Percentiles rank a stretch among this genome's conserved stretches.
These are phyloP conservation scores for Curvularia spicifera DNA, from an alignment of 2,329 filamentous ascomycete species.

Conservation along the genomic window DNA sequence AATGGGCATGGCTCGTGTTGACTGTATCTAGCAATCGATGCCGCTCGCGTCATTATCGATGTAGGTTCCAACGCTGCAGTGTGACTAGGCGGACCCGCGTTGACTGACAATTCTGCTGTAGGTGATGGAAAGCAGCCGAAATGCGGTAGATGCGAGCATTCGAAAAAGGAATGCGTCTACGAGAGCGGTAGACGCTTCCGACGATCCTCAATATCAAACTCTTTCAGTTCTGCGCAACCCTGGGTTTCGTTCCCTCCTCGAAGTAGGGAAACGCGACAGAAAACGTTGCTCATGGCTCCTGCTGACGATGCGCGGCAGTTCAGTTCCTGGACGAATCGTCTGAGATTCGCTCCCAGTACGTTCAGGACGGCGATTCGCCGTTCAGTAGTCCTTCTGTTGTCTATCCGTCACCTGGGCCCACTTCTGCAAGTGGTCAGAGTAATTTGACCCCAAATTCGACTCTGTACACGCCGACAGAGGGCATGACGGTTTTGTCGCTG, in stretches of 20 bases:
- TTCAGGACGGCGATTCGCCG: constrained; percentile 28
- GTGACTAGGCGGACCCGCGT: not conserved
- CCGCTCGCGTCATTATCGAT: constrained; percentile 49
- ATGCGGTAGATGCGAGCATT: constrained; percentile 43
- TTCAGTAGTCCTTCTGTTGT: constrained; percentile 20
- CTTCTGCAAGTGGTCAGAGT: constrained; percentile 21
- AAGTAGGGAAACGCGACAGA: constrained; percentile 26
- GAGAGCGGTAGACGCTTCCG: constrained; percentile 46
- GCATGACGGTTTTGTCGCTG: constrained; percentile 43
- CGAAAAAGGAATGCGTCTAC: constrained; percentile 44
- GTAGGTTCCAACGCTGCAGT: constrained; percentile 23
- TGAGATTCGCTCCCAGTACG: constrained; percentile 42
- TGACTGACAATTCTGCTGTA: constrained; percentile 28
- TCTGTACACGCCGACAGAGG: constrained; percentile 36
- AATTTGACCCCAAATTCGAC: constrained; percentile 27
- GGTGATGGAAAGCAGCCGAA: constrained; percentile 46
- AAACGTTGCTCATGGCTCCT: not conserved
- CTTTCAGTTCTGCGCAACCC: constrained; percentile 40
- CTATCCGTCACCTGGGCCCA: constrained; percentile 18
- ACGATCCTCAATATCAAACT: constrained; percentile 44
- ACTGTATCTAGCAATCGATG: constrained; percentile 43
- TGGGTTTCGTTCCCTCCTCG: constrained; percentile 47
- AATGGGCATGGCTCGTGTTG: constrained; percentile 16
- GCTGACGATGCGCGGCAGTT: constrained; percentile 34
- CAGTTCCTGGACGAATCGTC: constrained; percentile 48